Evolutionary conservation across 768 basidiomycete genomes (phyloP).

Genomic region (Antrodiella citrinella): DNA sequence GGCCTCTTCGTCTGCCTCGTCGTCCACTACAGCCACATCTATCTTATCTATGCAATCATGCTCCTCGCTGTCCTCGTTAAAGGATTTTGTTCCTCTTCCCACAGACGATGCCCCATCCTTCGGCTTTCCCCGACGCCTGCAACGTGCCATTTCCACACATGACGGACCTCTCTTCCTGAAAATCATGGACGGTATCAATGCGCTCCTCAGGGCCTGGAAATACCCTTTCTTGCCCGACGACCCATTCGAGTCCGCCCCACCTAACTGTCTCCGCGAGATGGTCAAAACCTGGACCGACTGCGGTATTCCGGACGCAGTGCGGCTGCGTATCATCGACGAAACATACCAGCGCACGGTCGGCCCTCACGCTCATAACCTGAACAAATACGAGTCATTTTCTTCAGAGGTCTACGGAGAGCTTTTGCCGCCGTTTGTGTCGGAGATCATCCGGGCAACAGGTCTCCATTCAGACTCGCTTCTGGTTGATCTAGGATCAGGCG

Average conservation of each 20-base stretch:
- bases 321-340: constrained; percentile 78
- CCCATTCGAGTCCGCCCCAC: constrained; percentile 33
- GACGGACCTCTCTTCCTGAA: constrained; percentile 68
- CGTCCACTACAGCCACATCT: constrained; percentile 25
- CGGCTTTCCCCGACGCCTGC: constrained; percentile 50
- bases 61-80: constrained; percentile 19
- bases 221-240: constrained; percentile 52
- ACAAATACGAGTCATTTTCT: constrained; percentile 76
- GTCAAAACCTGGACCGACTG: constrained; percentile 42
- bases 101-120: constrained; percentile 13
- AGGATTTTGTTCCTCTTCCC: constrained; percentile 10
- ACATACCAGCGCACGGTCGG: constrained; percentile 92
- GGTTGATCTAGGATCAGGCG: constrained; percentile 55
- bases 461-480: constrained; percentile 41
- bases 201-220: constrained; percentile 54
- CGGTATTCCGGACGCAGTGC: constrained; percentile 56
- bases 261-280: constrained; percentile 41
- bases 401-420: constrained; percentile 88
- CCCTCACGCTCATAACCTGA: constrained; percentile 75
- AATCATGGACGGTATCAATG: constrained; percentile 56
- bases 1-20: constrained; percentile 19
- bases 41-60: constrained; percentile 26
- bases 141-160: constrained; percentile 58
- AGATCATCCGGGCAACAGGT: constrained; percentile 42
- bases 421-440: constrained; percentile 62